Percentiles rank a stretch among this genome's conserved stretches.
Conservation (phyloP, 257 asterid species). For the Rubia yunnanensis region DNA sequence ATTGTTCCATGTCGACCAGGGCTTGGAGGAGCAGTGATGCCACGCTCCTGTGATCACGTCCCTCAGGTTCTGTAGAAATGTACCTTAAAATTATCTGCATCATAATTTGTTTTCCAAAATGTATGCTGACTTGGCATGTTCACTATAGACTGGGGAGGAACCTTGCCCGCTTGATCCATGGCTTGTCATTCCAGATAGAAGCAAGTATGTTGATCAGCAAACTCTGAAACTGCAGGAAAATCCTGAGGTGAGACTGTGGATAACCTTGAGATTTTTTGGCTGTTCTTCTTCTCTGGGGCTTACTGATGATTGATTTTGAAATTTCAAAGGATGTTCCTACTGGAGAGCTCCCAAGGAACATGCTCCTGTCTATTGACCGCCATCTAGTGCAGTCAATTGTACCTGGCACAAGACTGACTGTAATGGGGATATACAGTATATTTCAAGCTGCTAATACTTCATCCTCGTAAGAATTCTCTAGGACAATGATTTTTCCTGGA, state of each 20-base stretch:
- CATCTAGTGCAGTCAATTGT: slow-evolving; percentile 99
- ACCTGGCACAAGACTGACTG: slow-evolving; percentile 92
- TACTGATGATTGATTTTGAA: neutral
- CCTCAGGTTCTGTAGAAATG: slow-evolving; percentile 53
- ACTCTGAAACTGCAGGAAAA: slow-evolving; percentile 89
- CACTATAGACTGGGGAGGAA: slow-evolving; percentile 66
- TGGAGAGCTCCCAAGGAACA: slow-evolving; percentile 95
- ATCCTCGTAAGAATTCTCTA: slow-evolving; percentile 47
- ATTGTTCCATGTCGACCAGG: slow-evolving; percentile 95
- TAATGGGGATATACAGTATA: slow-evolving; percentile 93
- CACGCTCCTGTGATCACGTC: slow-evolving; percentile 84
- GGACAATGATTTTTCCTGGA: neutral
- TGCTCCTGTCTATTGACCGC: slow-evolving; percentile 89
- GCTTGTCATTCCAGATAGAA: slow-evolving; percentile 84
- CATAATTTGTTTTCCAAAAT: neutral
- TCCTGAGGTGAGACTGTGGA: slow-evolving; percentile 58
- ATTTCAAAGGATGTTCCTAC: slow-evolving; percentile 82
- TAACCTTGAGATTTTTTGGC: neutral
- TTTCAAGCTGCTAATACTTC: slow-evolving; percentile 90
- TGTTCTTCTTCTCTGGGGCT: neutral
- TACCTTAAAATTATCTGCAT: neutral
- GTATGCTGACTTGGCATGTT: neutral
- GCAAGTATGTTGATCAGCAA: slow-evolving; percentile 95
- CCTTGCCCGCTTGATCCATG: slow-evolving; percentile 91
- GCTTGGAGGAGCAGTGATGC: slow-evolving; percentile 95